Conservation (phyloP, 225 moss, liverwort and hornwort species). For the Ulota crispa region DNA sequence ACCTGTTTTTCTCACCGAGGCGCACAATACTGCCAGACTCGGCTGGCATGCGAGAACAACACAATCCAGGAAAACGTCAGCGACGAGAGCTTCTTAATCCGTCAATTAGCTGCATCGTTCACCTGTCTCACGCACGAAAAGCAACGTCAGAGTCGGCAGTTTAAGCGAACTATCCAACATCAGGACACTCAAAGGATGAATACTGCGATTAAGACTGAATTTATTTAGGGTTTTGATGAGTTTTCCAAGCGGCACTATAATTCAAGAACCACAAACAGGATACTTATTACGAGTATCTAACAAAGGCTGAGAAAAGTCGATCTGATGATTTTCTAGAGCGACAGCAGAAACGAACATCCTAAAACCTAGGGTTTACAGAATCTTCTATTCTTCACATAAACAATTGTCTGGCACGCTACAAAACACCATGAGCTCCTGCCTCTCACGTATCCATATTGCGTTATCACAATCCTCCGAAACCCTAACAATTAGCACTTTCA, state of each 20-base stretch:
- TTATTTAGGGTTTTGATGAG: slow-evolving; percentile 5
- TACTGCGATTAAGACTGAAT: not conserved
- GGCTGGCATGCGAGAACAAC: not conserved
- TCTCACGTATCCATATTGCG: not conserved
- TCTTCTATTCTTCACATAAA: not conserved
- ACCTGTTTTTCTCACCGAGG: slow-evolving; percentile 16
- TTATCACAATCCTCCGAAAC: not conserved
- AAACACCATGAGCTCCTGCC: not conserved
- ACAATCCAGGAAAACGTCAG: slow-evolving; percentile 17
- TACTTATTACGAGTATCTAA: not conserved
- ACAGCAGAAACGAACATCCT: not conserved
- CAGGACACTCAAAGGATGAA: not conserved
- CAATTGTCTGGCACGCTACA: not conserved
- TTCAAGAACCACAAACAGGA: not conserved
- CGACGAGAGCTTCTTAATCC: slow-evolving; percentile 6
- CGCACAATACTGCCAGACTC: slow-evolving; percentile 7
- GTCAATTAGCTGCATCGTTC: slow-evolving; percentile 3
- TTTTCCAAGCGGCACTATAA: not conserved
- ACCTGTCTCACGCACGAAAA: slow-evolving; percentile 20
- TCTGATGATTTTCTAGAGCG: not conserved
- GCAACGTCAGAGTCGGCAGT: not conserved
- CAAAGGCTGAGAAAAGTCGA: not conserved
- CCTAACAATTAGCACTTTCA: not conserved
- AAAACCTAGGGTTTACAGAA: not conserved
- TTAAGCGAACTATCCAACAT: not conserved